Base-by-base conservation (phyloP, 192 early-diverging fungal species). In the Geranomyces michiganensis region DNA sequence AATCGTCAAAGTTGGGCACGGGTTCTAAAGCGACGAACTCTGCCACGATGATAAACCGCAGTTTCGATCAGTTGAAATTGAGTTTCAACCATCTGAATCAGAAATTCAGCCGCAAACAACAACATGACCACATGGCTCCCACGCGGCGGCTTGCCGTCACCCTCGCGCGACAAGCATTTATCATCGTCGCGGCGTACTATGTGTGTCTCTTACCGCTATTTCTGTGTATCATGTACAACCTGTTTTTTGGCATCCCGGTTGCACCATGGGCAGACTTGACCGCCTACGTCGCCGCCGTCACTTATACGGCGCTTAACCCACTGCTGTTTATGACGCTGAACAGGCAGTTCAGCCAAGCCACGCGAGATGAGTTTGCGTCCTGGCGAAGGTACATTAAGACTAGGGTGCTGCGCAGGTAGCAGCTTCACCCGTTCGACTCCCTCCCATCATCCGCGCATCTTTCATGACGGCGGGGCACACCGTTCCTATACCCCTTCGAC, bases 241-340 rank as follows among this genome's bases (percentile, higher is more conserved):
- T 65, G 15, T 30, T 65, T 21, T 44, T 17, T 8, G 21, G 33
- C 22, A 17, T 24, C 9, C 51, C 66, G 12, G 48, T 55, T 12
- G 48, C 66, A 8, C 19, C 31, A 22, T 68, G 66, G 66, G 46
- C 26, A 12, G 66, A 68, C 30, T 56, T 12, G 21, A 33, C 51
- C n/a, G 15, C 29, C 31, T 68, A 68, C 47, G 21, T 68, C 22
- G 53, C 49, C 3, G 51, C 66, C 26, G 31, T 68, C 47, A 0
- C 22, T 0, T 68, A 53, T 29, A 68, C 66, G 53, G 1, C 29
- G 0, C 31, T 33, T 1, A 68, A 68, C 53, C 51, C 51, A 17
- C 22, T 68, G 22, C 66, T 68, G 12, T 68, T 68, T 24, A 17
- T 68, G 24, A 56, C 49, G n/a, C 22, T 51, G n/a, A 68, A 68